These are phyloP conservation scores for Fusarium nisikadoi DNA, from an alignment of 2,329 filamentous ascomycete species.

Conservation along the genomic window DNA sequence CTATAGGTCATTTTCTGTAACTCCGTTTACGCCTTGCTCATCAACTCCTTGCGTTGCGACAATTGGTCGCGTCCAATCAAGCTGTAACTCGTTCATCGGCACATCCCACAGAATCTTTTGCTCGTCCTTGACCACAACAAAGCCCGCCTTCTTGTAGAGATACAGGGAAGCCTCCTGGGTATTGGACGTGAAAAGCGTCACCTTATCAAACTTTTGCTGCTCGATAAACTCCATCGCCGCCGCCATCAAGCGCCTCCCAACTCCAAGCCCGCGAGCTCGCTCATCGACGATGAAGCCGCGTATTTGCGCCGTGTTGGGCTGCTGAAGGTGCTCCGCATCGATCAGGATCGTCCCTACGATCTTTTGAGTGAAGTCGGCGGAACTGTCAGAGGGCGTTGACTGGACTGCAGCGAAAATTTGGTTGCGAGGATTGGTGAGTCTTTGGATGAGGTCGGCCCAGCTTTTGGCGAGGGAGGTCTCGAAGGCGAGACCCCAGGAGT, in stretches of 20 bases:
- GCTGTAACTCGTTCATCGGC: slow-evolving; percentile 17
- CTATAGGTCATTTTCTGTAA: background rate
- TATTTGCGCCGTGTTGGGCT: slow-evolving; percentile 13
- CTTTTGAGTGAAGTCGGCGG: slow-evolving; percentile 1
- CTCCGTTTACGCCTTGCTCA: background rate
- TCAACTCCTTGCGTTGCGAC: accelerated
- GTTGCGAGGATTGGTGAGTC: slow-evolving; percentile 23
- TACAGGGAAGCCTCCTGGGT: slow-evolving; percentile 4
- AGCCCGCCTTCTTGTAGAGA: slow-evolving; percentile 17
- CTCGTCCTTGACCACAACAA: slow-evolving; percentile 1
- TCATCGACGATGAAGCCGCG: slow-evolving; percentile 31
- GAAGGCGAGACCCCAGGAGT: slow-evolving; percentile 22
- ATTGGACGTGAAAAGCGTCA: slow-evolving; percentile 5
- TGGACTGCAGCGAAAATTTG: slow-evolving; percentile 27
- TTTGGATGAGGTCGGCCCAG: slow-evolving; percentile 27
- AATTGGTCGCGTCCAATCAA: slow-evolving; percentile 11
- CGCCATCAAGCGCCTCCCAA: slow-evolving; percentile 9
- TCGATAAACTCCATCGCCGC: slow-evolving; percentile 24
- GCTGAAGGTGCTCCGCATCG: slow-evolving; percentile 11
- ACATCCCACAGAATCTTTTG: slow-evolving; percentile 29
- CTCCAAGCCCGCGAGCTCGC: slow-evolving; percentile 16
- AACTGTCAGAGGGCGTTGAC: accelerated
- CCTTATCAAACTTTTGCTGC: slow-evolving; percentile 9
- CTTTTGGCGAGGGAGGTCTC: slow-evolving; percentile 22
- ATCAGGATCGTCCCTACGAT: slow-evolving; percentile 22